Conservation (phyloP, 179 eudicot species). For the Beta corolliflora region DNA sequence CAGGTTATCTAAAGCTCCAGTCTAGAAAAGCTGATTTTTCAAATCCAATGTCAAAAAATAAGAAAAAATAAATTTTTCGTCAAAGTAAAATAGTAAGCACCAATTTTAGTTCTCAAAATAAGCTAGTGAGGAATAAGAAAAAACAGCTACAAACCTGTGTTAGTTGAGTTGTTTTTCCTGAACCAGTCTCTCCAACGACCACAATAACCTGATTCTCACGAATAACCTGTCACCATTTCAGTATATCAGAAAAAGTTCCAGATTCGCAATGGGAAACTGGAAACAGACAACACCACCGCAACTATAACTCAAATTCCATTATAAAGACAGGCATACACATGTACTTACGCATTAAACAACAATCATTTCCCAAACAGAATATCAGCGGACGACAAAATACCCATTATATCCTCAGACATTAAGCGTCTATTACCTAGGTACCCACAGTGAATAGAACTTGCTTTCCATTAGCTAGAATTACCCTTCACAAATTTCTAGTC, state of each 20-base stretch:
- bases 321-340: background rate
- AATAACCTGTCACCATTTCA: conserved; percentile 51
- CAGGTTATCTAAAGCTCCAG: background rate
- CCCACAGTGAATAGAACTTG: background rate
- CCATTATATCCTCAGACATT: background rate
- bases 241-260: conserved; percentile 1
- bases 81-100: background rate
- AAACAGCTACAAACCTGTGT: conserved; percentile 58
- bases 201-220: conserved; percentile 93
- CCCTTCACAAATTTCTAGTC: background rate
- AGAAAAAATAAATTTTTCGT: background rate
- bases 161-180: conserved; percentile 94
- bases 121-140: background rate
- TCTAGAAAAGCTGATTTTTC: background rate
- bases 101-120: background rate
- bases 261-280: background rate
- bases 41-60: background rate
- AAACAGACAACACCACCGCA: background rate
- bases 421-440: background rate
- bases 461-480: background rate
- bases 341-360: background rate
- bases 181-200: conserved; percentile 97
- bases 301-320: background rate
- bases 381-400: background rate
- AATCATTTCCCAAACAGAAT: background rate